phyloP scores from a whole-genome alignment of 176 grass and related monocot genomes.

The Melocanna baccifera region DNA sequence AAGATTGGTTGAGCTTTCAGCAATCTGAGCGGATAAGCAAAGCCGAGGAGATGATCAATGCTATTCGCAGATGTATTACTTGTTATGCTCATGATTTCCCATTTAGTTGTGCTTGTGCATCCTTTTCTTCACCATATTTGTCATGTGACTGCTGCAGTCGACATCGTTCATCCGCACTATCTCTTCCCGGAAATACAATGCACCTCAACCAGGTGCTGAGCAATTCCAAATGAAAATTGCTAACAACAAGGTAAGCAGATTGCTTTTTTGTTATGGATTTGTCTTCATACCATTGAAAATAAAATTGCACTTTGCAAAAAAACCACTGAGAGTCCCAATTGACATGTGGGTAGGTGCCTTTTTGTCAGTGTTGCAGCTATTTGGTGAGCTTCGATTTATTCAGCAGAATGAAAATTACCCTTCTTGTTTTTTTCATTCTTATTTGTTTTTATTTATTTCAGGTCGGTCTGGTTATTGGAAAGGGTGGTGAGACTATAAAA shows the following conservation, averaged over 20 bases:
- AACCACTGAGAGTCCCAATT: not conserved
- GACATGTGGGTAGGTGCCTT: too few relatives aligned
- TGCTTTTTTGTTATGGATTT: not conserved
- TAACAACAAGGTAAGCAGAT: conserved; percentile 75
- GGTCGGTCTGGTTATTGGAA: conserved; percentile 96
- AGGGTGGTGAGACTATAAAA: conserved; percentile 95
- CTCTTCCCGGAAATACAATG: conserved; percentile 47
- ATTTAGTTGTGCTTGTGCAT: not conserved
- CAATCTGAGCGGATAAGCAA: conserved; percentile 83
- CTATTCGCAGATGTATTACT: conserved; percentile 69
- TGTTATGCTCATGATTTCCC: not conserved
- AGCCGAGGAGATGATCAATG: conserved; percentile 84
- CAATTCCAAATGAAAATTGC: conserved; percentile 89
- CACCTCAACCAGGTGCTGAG: conserved; percentile 60
- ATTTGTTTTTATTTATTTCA: conserved; percentile 16
- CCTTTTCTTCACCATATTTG: conserved; percentile 5
- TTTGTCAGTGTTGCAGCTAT: not conserved
- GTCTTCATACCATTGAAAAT: not conserved
- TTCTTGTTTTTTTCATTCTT: not conserved
- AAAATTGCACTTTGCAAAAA: too few relatives aligned
- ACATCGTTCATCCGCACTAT: conserved; percentile 53
- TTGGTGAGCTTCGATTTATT: not conserved
- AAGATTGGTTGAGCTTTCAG: conserved; percentile 74
- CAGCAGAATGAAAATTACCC: not conserved
- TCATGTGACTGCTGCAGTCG: conserved; percentile 41